Percentiles rank a stretch among this genome's conserved stretches.
Evolutionary conservation across 2,329 filamentous ascomycete genomes (phyloP).

Genomic region (Aspergillus fumigatiaffinis): DNA sequence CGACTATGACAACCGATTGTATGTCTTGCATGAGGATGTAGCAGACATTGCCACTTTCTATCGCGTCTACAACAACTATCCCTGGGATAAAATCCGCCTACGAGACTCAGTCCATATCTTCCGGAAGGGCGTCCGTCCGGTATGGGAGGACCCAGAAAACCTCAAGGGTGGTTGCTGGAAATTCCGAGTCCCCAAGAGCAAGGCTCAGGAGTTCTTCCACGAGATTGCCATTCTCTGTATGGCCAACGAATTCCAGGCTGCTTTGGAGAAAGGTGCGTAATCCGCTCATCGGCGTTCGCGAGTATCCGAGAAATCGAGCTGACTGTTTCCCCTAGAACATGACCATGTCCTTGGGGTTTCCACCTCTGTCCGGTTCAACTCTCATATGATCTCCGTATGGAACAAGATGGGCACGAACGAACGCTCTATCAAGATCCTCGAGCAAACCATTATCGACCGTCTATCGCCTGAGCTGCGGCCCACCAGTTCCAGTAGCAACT

Average conservation of each 20-base stretch:
- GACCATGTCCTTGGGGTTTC: conserved; percentile 85
- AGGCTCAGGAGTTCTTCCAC: conserved; percentile 50
- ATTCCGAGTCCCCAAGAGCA: conserved; percentile 78
- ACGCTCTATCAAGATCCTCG: conserved; percentile 70
- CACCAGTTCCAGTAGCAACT: conserved; percentile 49
- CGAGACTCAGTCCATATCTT: conserved; percentile 76
- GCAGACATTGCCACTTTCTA: conserved; percentile 57
- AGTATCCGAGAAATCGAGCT: background rate
- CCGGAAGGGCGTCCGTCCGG: conserved; percentile 70
- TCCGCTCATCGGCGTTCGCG: background rate
- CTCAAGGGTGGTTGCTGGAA: conserved; percentile 84
- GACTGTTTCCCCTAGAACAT: conserved; percentile 53
- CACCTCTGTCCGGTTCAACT: conserved; percentile 83
- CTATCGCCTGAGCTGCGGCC: conserved; percentile 70
- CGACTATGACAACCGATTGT: conserved; percentile 33
- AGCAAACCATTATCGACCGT: conserved; percentile 68
- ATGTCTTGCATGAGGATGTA: conserved; percentile 38
- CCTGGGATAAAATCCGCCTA: conserved; percentile 70
- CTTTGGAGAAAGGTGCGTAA: conserved; percentile 76
- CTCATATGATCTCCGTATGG: conserved; percentile 86
- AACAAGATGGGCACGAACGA: conserved; percentile 82
- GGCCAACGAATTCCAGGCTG: conserved; percentile 44
- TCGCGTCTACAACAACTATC: conserved; percentile 77
- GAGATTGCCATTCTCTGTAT: conserved; percentile 33
- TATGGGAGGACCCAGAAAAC: conserved; percentile 87